These are phyloP conservation scores for Wickerhamomyces kurtzmanii DNA, from an alignment of 805 yeast species.

Conservation along the genomic window DNA sequence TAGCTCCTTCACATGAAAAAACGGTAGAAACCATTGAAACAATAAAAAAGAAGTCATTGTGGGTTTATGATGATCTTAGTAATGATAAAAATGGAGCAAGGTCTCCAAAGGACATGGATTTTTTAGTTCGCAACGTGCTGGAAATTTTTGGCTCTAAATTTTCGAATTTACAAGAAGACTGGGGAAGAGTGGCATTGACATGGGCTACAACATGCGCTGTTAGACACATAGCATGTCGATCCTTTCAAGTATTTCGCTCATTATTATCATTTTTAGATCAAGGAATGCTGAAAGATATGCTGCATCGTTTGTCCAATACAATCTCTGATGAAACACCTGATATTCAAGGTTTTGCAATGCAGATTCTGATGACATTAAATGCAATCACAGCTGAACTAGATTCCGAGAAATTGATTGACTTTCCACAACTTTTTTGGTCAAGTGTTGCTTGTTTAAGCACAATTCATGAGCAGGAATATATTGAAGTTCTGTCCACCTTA, in stretches of 20 bases:
- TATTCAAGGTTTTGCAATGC: constrained; percentile 95
- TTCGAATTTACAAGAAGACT: constrained; percentile 57
- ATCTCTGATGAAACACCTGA: constrained; percentile 83
- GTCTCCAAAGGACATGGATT: constrained; percentile 81
- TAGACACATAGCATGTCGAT: constrained; percentile 92
- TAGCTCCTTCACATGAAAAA: constrained; percentile 41
- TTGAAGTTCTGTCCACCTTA: constrained; percentile 76
- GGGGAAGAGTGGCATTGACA: constrained; percentile 74
- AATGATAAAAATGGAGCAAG: constrained; percentile 71
- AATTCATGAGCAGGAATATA: constrained; percentile 85
- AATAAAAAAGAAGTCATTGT: constrained; percentile 43
- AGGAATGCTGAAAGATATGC: constrained; percentile 85
- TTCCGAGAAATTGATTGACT: constrained; percentile 68
- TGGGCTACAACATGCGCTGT: constrained; percentile 99
- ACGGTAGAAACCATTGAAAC: constrained; percentile 47
- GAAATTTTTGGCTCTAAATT: constrained; percentile 39
- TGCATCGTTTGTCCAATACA: constrained; percentile 86
- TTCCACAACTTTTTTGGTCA: constrained; percentile 94
- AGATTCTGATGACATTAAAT: constrained; percentile 89
- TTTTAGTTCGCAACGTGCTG: constrained; percentile 52
- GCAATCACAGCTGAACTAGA: constrained; percentile 84
- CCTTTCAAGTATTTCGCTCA: constrained; percentile 88
- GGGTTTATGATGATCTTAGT: constrained; percentile 84
- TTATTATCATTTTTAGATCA: constrained; percentile 75
- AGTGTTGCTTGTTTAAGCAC: constrained; percentile 87